These are phyloP conservation scores for Clitoria ternatea DNA, from an alignment of 306 rosid species.

Conservation along the genomic window DNA sequence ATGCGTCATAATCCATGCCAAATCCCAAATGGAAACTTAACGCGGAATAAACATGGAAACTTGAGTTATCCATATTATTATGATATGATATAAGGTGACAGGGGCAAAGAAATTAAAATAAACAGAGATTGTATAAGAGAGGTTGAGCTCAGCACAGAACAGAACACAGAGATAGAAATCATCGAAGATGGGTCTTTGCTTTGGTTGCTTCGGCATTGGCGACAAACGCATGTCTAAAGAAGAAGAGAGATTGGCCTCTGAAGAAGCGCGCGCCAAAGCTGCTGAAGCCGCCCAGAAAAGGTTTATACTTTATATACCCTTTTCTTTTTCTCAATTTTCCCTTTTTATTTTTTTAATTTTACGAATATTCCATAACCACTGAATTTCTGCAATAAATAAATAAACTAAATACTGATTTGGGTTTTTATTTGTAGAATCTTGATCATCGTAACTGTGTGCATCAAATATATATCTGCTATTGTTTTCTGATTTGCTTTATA, in stretches of 20 bases:
- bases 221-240: conserved; percentile 55
- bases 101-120: not conserved
- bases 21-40: not conserved
- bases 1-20: no score
- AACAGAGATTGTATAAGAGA: not conserved
- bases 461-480: not conserved
- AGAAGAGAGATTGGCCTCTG: conserved; percentile 73
- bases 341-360: not conserved
- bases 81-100: not conserved
- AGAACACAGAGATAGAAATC: not conserved
- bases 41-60: not conserved
- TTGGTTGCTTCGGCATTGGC: conserved; percentile 60
- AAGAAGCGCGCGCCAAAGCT: conserved; percentile 74
- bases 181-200: conserved; percentile 62
- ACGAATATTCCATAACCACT: not conserved
- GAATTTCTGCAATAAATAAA: not conserved
- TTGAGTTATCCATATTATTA: no score
- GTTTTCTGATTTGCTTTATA: not conserved
- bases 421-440: not conserved
- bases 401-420: not conserved
- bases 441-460: not conserved
- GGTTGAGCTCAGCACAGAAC: not conserved
- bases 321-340: not conserved
- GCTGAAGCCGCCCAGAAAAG: conserved; percentile 95
- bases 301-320: no score